Evolutionary conservation across 768 basidiomycete species (phyloP).

Genomic region (Calocera cornea): DNA sequence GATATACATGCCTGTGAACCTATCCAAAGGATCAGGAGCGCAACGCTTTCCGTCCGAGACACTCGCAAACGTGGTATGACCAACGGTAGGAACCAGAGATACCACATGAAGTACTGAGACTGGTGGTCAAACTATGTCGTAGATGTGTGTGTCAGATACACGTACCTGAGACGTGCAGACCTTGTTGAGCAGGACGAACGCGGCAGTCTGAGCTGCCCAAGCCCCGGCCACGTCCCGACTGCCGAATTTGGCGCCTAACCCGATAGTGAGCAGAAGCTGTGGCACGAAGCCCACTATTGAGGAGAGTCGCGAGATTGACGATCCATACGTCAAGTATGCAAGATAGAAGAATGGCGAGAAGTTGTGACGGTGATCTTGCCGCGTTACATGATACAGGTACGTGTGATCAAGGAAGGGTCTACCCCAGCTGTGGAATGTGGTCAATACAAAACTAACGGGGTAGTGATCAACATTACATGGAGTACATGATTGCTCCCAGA

Average conservation of each 20-base stretch:
- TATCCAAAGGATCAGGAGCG: slow-evolving; percentile 49
- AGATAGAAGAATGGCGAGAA: slow-evolving; percentile 97
- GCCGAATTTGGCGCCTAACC: slow-evolving; percentile 62
- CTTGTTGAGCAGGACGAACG: slow-evolving; percentile 94
- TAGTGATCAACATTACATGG: slow-evolving; percentile 43
- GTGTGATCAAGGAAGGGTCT: slow-evolving; percentile 82
- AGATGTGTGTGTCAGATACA: neutral
- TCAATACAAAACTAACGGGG: slow-evolving; percentile 3
- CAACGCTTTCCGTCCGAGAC: slow-evolving; percentile 29
- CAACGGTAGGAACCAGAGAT: slow-evolving; percentile 74
- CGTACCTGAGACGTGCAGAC: slow-evolving; percentile 92
- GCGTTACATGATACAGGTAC: slow-evolving; percentile 80
- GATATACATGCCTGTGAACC: slow-evolving; percentile 35
- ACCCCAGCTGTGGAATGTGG: slow-evolving; percentile 59
- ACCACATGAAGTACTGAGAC: slow-evolving; percentile 94
- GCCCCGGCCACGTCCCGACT: slow-evolving; percentile 52
- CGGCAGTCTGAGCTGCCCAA: slow-evolving; percentile 83
- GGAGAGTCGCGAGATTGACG: slow-evolving; percentile 27
- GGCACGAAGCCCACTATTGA: slow-evolving; percentile 76
- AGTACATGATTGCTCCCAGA: slow-evolving; percentile 54
- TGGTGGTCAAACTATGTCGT: neutral
- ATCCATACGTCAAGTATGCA: slow-evolving; percentile 74
- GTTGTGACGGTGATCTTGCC: slow-evolving; percentile 94
- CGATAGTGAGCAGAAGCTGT: slow-evolving; percentile 59
- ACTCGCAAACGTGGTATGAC: slow-evolving; percentile 55